A percentile compares a stretch with the other conserved stretches of the same genome.
Evolutionary conservation across 169 alveolate genomes (phyloP).

Genomic region (Babesia gibsoni): DNA sequence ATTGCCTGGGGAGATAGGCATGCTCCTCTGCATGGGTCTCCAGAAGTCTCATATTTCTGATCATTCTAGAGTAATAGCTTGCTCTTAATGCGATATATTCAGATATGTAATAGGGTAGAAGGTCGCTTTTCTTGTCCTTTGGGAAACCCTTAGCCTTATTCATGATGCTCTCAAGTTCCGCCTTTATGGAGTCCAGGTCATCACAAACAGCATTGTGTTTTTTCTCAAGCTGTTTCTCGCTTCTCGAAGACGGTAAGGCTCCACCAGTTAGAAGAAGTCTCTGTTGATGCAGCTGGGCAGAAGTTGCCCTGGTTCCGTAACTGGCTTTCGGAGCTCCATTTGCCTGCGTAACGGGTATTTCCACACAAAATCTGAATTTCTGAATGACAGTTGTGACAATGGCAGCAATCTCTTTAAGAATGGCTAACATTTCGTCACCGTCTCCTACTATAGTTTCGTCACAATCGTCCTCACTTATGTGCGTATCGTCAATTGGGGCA

Average conservation of each 20-base stretch:
- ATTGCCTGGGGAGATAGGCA: neutral
- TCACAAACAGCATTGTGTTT: constrained; percentile 1
- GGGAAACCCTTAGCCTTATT: neutral
- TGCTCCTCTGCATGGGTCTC: neutral
- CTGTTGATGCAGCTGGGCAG: neutral
- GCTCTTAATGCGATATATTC: constrained; percentile 22
- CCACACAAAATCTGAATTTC: neutral
- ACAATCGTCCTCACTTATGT: constrained; percentile 23
- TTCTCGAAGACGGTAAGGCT: neutral
- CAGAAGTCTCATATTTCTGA: constrained; percentile 20
- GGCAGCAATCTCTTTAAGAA: constrained; percentile 3
- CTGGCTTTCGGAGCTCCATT: neutral
- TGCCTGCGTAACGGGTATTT: neutral
- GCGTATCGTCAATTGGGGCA: neutral
- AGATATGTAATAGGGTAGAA: neutral
- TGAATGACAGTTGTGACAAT: constrained; percentile 3
- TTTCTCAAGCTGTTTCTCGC: neutral
- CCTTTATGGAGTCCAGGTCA: neutral
- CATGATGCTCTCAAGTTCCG: constrained; percentile 6
- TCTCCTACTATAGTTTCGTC: neutral
- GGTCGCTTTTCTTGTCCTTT: neutral
- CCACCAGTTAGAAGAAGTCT: neutral
- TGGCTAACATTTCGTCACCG: neutral
- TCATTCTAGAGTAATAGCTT: constrained; percentile 25
- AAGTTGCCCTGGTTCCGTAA: neutral